These are phyloP conservation scores for Huntiella savannae DNA, from an alignment of 2,329 filamentous ascomycete species.

Conservation along the genomic window DNA sequence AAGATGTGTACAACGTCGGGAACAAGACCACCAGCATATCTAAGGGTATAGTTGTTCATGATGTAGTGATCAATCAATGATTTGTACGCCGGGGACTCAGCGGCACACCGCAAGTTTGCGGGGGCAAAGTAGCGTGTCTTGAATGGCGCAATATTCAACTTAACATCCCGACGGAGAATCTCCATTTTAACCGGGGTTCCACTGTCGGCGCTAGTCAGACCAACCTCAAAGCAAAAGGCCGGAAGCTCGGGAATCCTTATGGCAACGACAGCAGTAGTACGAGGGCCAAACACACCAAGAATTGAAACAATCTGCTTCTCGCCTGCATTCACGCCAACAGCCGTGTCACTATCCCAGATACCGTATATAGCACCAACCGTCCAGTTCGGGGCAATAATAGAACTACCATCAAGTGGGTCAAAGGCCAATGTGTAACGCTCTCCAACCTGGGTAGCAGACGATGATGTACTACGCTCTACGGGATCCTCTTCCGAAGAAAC, in stretches of 20 bases:
- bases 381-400: constrained; percentile 39
- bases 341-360: constrained; percentile 33
- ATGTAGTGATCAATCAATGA: constrained; percentile 31
- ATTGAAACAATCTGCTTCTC: constrained; percentile 28
- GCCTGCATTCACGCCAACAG: constrained; percentile 22
- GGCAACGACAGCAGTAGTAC: constrained; percentile 36
- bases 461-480: constrained; percentile 23
- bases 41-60: constrained; percentile 33
- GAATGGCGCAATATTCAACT: constrained; percentile 20
- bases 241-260: constrained; percentile 25
- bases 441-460: neutral
- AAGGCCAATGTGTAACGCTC: constrained; percentile 41
- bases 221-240: constrained; percentile 32
- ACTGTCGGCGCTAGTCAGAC: constrained; percentile 17
- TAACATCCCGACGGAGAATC: constrained; percentile 24
- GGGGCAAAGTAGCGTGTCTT: constrained; percentile 42
- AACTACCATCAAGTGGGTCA: constrained; percentile 44
- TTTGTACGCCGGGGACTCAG: constrained; percentile 30
- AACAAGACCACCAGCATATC: constrained; percentile 41
- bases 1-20: constrained; percentile 41
- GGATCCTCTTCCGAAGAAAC: constrained; percentile 45
- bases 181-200: constrained; percentile 12
- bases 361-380: constrained; percentile 40
- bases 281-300: constrained; percentile 34
- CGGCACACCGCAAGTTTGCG: constrained; percentile 39